phyloP scores from a whole-genome alignment of 352 stramenopile genomes.

The Thraustochytrium striatum region DNA sequence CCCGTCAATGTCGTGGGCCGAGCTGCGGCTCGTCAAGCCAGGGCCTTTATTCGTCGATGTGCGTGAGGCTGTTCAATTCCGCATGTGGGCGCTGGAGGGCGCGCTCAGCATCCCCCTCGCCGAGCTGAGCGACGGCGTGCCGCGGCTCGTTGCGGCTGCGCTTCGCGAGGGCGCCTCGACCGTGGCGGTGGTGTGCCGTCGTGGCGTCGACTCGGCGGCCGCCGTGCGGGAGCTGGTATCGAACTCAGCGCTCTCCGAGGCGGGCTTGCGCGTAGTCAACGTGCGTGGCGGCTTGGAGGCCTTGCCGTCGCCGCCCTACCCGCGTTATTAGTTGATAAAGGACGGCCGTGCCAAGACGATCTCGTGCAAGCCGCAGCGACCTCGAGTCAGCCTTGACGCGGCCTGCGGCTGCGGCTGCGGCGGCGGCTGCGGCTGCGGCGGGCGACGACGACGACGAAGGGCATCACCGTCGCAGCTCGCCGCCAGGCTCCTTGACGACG shows the following conservation, averaged over 20 bases:
- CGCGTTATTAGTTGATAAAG: no score
- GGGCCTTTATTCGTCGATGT: conserved; percentile 1
- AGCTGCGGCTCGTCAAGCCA: background rate
- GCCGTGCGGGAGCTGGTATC: background rate
- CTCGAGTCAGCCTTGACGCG: background rate
- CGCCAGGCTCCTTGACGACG: no score
- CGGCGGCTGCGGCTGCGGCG: background rate
- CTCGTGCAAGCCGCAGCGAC: background rate
- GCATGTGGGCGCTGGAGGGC: background rate
- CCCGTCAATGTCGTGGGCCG: background rate
- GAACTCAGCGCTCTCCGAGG: background rate
- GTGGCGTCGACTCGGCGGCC: background rate
- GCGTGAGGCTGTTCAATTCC: background rate
- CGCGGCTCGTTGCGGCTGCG: background rate
- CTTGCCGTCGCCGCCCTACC: no score
- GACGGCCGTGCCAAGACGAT: background rate
- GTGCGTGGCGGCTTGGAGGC: no score
- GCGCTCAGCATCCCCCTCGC: background rate
- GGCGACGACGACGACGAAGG: background rate
- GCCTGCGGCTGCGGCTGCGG: background rate
- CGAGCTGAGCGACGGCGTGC: background rate
- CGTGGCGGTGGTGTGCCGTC: background rate
- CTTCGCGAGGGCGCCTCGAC: background rate
- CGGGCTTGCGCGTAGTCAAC: background rate
- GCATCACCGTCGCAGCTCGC: no score